Evolutionary conservation across 169 alveolate genomes (phyloP).

Genomic region (Pseudocohnilembus persalinus): DNA sequence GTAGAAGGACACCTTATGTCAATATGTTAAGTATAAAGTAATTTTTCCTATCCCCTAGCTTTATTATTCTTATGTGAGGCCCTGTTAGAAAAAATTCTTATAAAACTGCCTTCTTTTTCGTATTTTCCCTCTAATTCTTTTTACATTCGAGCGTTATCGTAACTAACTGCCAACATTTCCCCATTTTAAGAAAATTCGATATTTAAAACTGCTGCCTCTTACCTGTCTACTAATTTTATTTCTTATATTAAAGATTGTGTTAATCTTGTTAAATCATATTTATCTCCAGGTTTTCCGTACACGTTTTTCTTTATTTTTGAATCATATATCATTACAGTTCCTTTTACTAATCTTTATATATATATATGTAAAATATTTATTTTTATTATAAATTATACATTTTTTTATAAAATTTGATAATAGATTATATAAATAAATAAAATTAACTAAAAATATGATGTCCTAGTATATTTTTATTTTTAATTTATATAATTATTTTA

Average conservation of each 20-base stretch:
- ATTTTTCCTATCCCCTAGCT: slow-evolving; percentile 37
- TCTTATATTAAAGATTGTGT: slow-evolving; percentile 44
- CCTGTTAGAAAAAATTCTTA: slow-evolving; percentile 30
- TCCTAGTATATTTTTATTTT: background rate
- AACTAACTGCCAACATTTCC: slow-evolving; percentile 77
- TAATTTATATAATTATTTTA: too few species aligned
- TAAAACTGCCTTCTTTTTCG: slow-evolving; percentile 47
- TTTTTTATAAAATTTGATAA: too few species aligned
- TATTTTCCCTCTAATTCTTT: slow-evolving; percentile 48
- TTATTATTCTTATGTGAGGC: slow-evolving; percentile 38
- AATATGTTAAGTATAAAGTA: slow-evolving; percentile 47
- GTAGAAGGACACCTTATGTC: slow-evolving; percentile 51
- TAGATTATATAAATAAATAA: too few species aligned
- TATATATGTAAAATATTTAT: too few species aligned
- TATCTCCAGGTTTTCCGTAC: slow-evolving; percentile 63
- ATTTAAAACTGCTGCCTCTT: slow-evolving; percentile 62
- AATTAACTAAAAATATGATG: too few species aligned
- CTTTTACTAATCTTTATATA: slow-evolving; percentile 48
- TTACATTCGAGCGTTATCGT: slow-evolving; percentile 60
- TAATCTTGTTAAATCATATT: slow-evolving; percentile 53
- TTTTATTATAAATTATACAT: too few species aligned
- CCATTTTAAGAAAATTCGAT: slow-evolving; percentile 70
- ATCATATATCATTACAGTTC: slow-evolving; percentile 59
- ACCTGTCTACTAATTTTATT: slow-evolving; percentile 35
- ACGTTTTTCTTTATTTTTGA: slow-evolving; percentile 52